These are phyloP conservation scores for Aspergillus sclerotioniger DNA, from an alignment of 495 filamentous ascomycete species.

Conservation along the genomic window DNA sequence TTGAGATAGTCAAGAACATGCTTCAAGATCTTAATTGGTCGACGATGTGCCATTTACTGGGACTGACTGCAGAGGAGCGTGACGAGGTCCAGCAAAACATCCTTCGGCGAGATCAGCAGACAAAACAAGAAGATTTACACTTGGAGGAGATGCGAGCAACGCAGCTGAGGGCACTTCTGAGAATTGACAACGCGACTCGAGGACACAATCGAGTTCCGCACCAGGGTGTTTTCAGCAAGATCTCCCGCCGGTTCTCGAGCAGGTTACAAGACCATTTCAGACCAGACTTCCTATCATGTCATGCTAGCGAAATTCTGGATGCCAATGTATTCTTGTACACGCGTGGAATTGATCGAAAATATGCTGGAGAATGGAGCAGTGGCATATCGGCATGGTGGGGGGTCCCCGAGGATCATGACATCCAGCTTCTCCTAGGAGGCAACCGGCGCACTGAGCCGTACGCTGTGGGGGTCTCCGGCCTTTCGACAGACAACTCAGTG, in stretches of 20 bases:
- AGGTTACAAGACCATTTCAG: conserved; percentile 8
- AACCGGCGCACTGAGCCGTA: neutral
- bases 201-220: conserved; percentile 17
- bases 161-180: conserved; percentile 29
- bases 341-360: conserved; percentile 22
- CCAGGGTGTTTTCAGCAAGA: conserved; percentile 24
- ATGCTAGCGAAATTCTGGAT: conserved; percentile 23
- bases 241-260: conserved; percentile 15
- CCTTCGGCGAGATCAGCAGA: conserved; percentile 23
- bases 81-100: conserved; percentile 16
- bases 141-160: conserved; percentile 31
- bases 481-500: neutral
- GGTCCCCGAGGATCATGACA: neutral
- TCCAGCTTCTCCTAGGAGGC: neutral
- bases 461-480: neutral
- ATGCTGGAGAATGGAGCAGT: conserved; percentile 36
- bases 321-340: conserved; percentile 31
- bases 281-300: conserved; percentile 27
- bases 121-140: conserved; percentile 25
- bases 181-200: conserved; percentile 29
- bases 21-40: conserved; percentile 22
- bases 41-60: conserved; percentile 22
- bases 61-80: conserved; percentile 23
- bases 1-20: conserved; percentile 37
- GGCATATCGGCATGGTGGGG: conserved; percentile 19